Conservation (phyloP, 2,329 filamentous ascomycete genomes). For the Colletotrichum tamarilloi region DNA sequence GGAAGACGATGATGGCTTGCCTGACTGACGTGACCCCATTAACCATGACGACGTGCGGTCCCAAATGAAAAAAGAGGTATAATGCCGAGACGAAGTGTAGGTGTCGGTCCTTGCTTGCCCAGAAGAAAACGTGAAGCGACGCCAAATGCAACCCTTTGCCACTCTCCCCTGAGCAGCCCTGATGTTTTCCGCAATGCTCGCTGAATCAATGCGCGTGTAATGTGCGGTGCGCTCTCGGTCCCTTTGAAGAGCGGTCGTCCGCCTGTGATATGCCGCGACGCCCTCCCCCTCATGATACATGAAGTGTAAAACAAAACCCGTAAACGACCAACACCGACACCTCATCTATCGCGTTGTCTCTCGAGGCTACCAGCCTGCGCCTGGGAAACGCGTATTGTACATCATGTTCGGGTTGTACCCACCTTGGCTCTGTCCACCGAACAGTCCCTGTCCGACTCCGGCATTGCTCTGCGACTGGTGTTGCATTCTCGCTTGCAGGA, state of each 20-base stretch:
- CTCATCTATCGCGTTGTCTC: conserved; percentile 20
- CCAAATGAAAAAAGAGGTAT: conserved; percentile 34
- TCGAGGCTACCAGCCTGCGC: conserved; percentile 38
- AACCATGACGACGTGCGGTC: conserved; percentile 46
- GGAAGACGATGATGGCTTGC: conserved; percentile 79
- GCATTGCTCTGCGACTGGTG: conserved; percentile 85
- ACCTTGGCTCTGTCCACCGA: conserved; percentile 91
- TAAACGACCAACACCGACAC: conserved; percentile 29
- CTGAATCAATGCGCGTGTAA: conserved; percentile 47
- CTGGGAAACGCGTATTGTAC: conserved; percentile 64
- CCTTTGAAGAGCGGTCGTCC: conserved; percentile 21
- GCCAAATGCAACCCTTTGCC: conserved; percentile 45
- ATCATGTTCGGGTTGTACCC: conserved; percentile 92
- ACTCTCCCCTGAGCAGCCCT: conserved; percentile 40
- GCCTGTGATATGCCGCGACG: conserved; percentile 31
- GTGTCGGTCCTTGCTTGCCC: conserved; percentile 36
- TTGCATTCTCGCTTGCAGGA: conserved; percentile 97
- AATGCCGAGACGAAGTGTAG: conserved; percentile 38
- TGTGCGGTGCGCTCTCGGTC: conserved; percentile 28
- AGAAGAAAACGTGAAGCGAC: conserved; percentile 36
- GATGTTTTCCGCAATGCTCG: conserved; percentile 53
- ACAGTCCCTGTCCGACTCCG: conserved; percentile 89
- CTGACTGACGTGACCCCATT: conserved; percentile 59
- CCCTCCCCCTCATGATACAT: conserved; percentile 37
- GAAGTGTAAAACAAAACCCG: conserved; percentile 33